A percentile compares a stretch with the other conserved stretches of the same genome.
These are phyloP conservation scores for Ceriops zippeliana DNA, from an alignment of 345 rosid genomes.

Conservation along the genomic window DNA sequence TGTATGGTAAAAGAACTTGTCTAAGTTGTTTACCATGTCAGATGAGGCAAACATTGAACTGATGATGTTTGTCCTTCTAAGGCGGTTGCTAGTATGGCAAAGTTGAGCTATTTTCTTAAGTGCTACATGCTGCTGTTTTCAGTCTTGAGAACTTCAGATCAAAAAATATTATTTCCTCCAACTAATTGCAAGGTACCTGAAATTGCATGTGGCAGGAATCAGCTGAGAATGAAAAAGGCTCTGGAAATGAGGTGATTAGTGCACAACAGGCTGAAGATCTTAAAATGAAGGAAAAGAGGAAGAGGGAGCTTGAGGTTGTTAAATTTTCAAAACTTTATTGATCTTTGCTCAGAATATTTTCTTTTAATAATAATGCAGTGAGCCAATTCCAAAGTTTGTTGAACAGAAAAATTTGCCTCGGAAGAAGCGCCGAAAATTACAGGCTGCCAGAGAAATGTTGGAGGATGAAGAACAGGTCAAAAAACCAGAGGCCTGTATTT, in stretches of 20 bases:
- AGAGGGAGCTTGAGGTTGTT: conserved; percentile 76
- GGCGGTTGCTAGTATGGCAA: too few relatives aligned
- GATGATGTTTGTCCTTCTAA: neutral
- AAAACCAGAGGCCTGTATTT: conserved; percentile 41
- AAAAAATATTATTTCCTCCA: neutral
- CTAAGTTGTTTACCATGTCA: neutral
- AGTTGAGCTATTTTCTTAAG: neutral
- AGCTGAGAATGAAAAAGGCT: conserved; percentile 41
- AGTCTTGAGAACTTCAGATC: neutral
- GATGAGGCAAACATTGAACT: too few relatives aligned
- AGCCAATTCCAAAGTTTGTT: conserved; percentile 5
- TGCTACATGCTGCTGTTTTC: neutral
- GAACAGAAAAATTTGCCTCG: conserved; percentile 86
- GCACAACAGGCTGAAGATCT: conserved; percentile 87
- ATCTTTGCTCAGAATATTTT: conserved; percentile 10
- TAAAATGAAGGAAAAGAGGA: conserved; percentile 89
- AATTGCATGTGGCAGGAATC: conserved; percentile 40
- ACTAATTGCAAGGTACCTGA: neutral
- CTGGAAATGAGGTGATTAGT: conserved; percentile 61
- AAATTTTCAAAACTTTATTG: conserved; percentile 9
- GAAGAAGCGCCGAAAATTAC: conserved; percentile 78
- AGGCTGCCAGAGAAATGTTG: conserved; percentile 95
- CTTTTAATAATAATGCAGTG: neutral
- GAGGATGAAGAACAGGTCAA: conserved; percentile 55
- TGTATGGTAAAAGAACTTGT: neutral